Base-by-base conservation (phyloP, 2,329 filamentous ascomycete genomes). In the Epichloe typhina region DNA sequence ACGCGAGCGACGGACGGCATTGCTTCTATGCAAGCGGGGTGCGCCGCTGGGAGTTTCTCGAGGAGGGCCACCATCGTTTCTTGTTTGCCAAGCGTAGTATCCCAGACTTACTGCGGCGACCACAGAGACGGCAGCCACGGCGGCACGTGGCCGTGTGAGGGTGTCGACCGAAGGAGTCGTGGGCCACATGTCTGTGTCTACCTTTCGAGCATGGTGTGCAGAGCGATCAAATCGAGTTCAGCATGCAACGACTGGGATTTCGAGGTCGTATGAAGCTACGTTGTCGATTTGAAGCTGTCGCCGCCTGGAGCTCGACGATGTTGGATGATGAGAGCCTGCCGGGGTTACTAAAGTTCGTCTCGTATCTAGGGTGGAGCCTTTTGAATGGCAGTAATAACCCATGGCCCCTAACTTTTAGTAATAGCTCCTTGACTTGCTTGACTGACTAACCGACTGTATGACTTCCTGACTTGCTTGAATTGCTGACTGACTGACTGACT, bases 1-100 rank as follows among this genome's bases (percentile, higher is more conserved):
- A 23, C 71, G 71, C 35, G 62, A 61, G 52, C 77, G 75, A 54
- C 82, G 80, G 38, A 86, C 62, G 11, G 84, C 83, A 64, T 86
- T 86, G 61, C 82, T 83, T 54, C 84, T 72, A 57, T 79, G 83
- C 33, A 87, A 67, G 15, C 65, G 62, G 13, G 65, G 63, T 35
- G 61, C 56, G n/a, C 64, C 66, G 9, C 57, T 60, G 41, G 57
- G 51, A 46, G 41, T 37, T 50, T 51, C 36, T 61, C 54, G 57
- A 46, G 56, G 56, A 54, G 52, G 48, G 56, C 52, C 17, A 58
- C 52, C 17, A 58, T 59, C 50, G 50, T 56, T 54, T 57, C 58
- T 59, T 43, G 63, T 64, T 58, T 61, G 61, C 62, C 82, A 84
- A 57, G 80, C 66, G 51, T 79, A 75, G 61, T 80, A 86, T 51